Conservation (phyloP, 176 grass and related monocot species). For the Oryza nivara region DNA sequence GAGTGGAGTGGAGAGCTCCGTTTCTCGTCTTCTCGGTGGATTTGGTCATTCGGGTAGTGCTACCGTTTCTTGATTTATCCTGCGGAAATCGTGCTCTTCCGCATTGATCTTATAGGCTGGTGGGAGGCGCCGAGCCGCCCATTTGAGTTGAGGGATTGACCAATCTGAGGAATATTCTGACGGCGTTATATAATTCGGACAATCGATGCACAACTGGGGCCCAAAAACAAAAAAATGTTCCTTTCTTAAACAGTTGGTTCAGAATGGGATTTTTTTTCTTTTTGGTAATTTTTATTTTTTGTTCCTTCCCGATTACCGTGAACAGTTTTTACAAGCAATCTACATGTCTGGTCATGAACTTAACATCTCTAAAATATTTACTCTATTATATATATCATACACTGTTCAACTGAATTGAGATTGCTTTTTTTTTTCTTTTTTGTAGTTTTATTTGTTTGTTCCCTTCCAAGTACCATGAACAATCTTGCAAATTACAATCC, state of each 20-base stretch:
- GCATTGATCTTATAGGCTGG: background rate
- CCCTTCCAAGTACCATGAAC: no score
- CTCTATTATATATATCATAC: background rate
- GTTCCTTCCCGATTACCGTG: background rate
- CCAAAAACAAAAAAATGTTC: background rate
- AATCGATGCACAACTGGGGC: background rate
- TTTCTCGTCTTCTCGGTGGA: background rate
- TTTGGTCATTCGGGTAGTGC: background rate
- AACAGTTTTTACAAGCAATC: background rate
- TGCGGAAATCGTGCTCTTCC: background rate
- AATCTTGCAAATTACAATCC: no score
- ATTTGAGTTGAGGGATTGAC: background rate
- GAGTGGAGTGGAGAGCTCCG: background rate
- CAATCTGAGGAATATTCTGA: background rate
- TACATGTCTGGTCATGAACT: background rate
- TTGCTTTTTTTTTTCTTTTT: no score
- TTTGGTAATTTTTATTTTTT: background rate
- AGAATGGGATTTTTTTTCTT: background rate
- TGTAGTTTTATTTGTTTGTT: no score
- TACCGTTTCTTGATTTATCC: background rate
- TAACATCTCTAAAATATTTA: background rate
- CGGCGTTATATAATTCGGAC: background rate
- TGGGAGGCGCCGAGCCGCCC: background rate
- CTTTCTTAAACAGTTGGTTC: background rate
- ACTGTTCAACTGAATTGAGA: background rate